Evolutionary conservation across 257 asterid species (phyloP).

Genomic region (Lithospermum erythrorhizon): DNA sequence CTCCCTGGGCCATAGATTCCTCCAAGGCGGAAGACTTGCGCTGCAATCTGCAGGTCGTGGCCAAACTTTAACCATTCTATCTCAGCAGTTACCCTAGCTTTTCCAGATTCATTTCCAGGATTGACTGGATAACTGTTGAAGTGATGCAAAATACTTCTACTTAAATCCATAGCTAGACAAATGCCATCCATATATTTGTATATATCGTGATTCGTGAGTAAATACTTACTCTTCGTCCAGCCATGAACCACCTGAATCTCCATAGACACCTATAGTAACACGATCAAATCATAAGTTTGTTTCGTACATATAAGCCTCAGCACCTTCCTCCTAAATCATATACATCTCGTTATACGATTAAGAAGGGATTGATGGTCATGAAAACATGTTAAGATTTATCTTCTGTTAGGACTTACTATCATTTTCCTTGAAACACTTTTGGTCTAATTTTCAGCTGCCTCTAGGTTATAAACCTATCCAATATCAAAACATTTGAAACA

Average conservation of each 20-base stretch:
- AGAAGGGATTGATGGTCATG: not conserved
- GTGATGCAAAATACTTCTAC: constrained; percentile 8
- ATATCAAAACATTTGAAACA: not conserved
- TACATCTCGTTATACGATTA: not conserved
- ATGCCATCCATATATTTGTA: constrained; percentile 5
- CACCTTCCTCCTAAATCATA: not conserved
- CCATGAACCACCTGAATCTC: constrained; percentile 80
- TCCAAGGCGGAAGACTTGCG: constrained; percentile 76
- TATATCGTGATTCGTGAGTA: not conserved
- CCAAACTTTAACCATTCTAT: constrained; percentile 66
- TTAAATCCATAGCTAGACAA: constrained; percentile 12
- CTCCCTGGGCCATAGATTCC: constrained; percentile 96
- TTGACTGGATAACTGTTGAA: constrained; percentile 47
- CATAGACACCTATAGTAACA: constrained; percentile 64
- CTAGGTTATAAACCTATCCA: not conserved
- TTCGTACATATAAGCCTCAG: constrained; percentile 1
- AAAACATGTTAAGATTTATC: not conserved
- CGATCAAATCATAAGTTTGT: not conserved
- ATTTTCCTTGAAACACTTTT: not conserved
- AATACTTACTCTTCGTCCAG: constrained; percentile 71
- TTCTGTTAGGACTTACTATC: not conserved
- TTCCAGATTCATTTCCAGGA: constrained; percentile 35
- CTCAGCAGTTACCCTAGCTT: constrained; percentile 67
- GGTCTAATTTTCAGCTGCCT: not conserved
- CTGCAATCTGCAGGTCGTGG: constrained; percentile 35